Base-by-base conservation (phyloP, 106 monocot genomes). In the Narthecium ossifragum region DNA sequence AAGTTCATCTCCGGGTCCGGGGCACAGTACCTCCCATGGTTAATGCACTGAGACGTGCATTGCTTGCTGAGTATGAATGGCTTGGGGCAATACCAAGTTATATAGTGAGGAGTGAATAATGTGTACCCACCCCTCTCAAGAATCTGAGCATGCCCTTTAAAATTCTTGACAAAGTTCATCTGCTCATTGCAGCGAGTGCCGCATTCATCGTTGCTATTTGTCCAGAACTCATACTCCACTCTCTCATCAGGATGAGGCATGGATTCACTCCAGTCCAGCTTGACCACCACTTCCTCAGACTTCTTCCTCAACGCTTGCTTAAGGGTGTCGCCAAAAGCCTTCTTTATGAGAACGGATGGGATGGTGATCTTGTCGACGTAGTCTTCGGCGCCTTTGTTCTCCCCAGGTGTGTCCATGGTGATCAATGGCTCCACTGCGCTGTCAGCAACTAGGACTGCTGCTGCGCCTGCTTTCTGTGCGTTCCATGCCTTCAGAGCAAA, bases 1-100 rank as follows among this genome's bases (percentile, higher is more conserved):
- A 94, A 85, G 26, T 94, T 73, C 67, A 80, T 69, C 55, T 94
- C 93, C 5, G 93, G 93, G 38, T 94, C 93, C 13, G 93, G 93
- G 17, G 88, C 80, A 14, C 93, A 94, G 40, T 89, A 94, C 38
- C 88, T 85, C 26, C 93, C 93, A 56, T 78, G 63, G 68, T 94
- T 94, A 34, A 94, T 89, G 37, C 93, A 94, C 68, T 94, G 93
- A 0, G 78, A 72, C 55, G 55, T 80, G 75, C 93, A 94, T 56
- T 89, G 93, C 65, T 45, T 76, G 47, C 74, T 89, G 18, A 49
- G 59, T 15, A 64, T 65, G 46, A 88, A 92, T 3, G 69, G 21
- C 59, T 75, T 48, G 0, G 92, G 92, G 67, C 92, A 92, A 39
- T 70, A 88, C 92, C 92, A 92, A 20, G 92, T 92, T 21, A 92